Evolutionary conservation across 768 basidiomycete genomes (phyloP).

Genomic region (Amanita pseudoporphyria): DNA sequence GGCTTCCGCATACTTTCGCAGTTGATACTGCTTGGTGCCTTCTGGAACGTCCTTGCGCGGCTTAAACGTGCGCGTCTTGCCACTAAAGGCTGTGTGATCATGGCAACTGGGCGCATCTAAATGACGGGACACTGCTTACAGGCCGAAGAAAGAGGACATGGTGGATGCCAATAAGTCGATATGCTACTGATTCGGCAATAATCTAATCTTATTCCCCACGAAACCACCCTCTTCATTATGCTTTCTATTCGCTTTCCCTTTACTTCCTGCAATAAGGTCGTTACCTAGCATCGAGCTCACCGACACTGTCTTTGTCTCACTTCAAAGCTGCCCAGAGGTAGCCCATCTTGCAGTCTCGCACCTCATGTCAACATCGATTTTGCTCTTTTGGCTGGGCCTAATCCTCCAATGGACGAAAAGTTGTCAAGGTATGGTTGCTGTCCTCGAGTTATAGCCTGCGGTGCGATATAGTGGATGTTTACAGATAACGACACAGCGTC

Average conservation of each 20-base stretch:
- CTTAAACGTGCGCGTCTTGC: conserved; percentile 92
- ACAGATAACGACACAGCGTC: conserved; percentile 42
- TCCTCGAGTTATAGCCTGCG: too few relatives aligned
- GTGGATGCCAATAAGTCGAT: conserved; percentile 1
- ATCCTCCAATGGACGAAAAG: conserved; percentile 60
- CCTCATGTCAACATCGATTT: conserved; percentile 47
- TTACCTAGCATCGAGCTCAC: conserved; percentile 39
- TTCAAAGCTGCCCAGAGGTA: conserved; percentile 71
- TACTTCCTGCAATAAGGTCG: conserved; percentile 53
- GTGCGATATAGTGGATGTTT: conserved; percentile 34
- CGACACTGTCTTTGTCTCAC: too few relatives aligned
- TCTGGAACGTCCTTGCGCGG: conserved; percentile 92
- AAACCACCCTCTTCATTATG: conserved; percentile 16
- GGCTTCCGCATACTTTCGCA: conserved; percentile 97
- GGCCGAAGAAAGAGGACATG: conserved; percentile 86
- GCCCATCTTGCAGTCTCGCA: conserved; percentile 52
- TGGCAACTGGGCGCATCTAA: neutral
- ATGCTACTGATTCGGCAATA: too few relatives aligned
- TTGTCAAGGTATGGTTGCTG: conserved; percentile 31
- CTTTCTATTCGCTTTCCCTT: conserved; percentile 62
- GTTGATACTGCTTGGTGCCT: conserved; percentile 95
- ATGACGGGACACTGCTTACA: conserved; percentile 40
- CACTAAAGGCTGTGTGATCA: conserved; percentile 31
- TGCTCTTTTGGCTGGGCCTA: conserved; percentile 52
- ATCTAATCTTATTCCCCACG: too few relatives aligned